A percentile compares a stretch with the other conserved stretches of the same genome.
Evolutionary conservation across 176 grass and related monocot species (phyloP).

Genomic region (Musa schizocarpa): DNA sequence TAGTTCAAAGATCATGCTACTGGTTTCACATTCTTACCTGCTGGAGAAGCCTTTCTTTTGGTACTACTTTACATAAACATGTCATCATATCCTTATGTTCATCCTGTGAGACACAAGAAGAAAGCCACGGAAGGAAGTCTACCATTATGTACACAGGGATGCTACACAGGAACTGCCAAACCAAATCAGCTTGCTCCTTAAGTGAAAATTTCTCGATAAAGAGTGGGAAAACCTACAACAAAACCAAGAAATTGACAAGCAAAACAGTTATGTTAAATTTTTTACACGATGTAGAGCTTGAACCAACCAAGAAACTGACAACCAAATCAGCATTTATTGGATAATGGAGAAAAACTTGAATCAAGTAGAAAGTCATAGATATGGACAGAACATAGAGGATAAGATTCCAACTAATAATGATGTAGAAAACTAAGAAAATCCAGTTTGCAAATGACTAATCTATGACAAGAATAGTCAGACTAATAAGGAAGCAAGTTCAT

Average conservation of each 20-base stretch:
- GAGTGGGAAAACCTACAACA: slow-evolving; percentile 57
- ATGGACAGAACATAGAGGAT: too few species aligned
- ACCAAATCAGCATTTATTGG: too few species aligned
- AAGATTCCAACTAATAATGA: too few species aligned
- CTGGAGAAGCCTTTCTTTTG: slow-evolving; percentile 57
- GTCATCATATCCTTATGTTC: slow-evolving; percentile 62
- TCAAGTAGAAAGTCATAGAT: too few species aligned
- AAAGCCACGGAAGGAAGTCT: slow-evolving; percentile 84
- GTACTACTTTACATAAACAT: slow-evolving; percentile 59
- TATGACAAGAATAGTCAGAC: too few species aligned
- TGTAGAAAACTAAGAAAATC: too few species aligned
- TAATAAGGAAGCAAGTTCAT: too few species aligned
- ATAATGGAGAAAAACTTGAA: too few species aligned
- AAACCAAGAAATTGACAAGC: slow-evolving; percentile 13
- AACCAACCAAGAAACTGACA: too few species aligned
- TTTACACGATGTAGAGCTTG: too few species aligned
- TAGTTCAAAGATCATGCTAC: background rate
- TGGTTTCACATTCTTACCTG: slow-evolving; percentile 30
- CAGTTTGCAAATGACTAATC: too few species aligned
- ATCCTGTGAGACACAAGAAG: slow-evolving; percentile 52
- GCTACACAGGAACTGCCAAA: slow-evolving; percentile 83
- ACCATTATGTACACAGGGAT: slow-evolving; percentile 78
- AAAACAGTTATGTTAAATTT: background rate
- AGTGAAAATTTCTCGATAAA: slow-evolving; percentile 69
- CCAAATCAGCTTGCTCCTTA: slow-evolving; percentile 66